A percentile compares a stretch with the other conserved stretches of the same genome.
These are phyloP conservation scores for Elasticomyces elasticus DNA, from an alignment of 495 filamentous ascomycete genomes.

Conservation along the genomic window DNA sequence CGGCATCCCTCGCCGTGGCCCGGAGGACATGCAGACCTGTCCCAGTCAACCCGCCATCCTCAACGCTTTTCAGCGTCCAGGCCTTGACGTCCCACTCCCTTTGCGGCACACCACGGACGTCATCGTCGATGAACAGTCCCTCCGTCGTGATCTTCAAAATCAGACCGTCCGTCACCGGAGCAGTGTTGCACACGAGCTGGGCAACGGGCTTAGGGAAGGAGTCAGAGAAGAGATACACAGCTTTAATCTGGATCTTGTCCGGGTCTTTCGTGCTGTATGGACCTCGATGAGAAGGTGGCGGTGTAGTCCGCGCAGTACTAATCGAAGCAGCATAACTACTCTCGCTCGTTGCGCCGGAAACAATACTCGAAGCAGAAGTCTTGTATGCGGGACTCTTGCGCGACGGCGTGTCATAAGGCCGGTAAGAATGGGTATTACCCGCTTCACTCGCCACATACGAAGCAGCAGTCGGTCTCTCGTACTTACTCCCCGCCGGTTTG, in stretches of 20 bases:
- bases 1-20: constrained; percentile 71
- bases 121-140: constrained; percentile 93
- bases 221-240: constrained; percentile 83
- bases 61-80: constrained; percentile 86
- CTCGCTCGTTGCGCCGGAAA: constrained; percentile 70
- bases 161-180: constrained; percentile 73
- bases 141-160: constrained; percentile 77
- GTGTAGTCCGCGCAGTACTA: constrained; percentile 74
- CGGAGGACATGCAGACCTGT: constrained; percentile 61
- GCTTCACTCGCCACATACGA: constrained; percentile 58
- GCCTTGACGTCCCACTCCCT: constrained; percentile 98
- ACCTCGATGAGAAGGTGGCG: constrained; percentile 66
- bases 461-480: constrained; percentile 49
- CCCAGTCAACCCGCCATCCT: constrained; percentile 51
- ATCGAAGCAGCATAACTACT: constrained; percentile 74
- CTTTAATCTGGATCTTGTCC: constrained; percentile 86
- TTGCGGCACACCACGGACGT: constrained; percentile 73
- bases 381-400: constrained; percentile 39
- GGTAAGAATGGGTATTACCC: constrained; percentile 53
- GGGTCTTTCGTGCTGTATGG: constrained; percentile 79
- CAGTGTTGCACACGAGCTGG: constrained; percentile 65
- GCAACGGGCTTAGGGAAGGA: constrained; percentile 70
- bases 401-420: constrained; percentile 62
- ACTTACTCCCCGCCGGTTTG: constrained; percentile 34
- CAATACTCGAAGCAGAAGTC: constrained; percentile 49